Percentiles rank a stretch among this genome's conserved stretches.
Evolutionary conservation across 108 stramenopile genomes (phyloP).

Genomic region (Bacterosira constricta): DNA sequence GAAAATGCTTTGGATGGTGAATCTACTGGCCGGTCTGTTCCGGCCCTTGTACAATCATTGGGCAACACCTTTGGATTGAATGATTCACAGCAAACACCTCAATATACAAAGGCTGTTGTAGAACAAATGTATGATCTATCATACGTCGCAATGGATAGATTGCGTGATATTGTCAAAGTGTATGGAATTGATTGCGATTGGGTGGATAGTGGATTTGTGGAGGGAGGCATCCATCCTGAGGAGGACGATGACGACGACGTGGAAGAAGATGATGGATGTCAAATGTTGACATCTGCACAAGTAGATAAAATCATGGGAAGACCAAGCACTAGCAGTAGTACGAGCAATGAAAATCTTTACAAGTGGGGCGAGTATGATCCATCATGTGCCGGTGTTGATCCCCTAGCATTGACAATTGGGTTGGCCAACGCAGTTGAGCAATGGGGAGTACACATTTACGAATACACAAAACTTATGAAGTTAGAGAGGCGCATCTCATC

Average conservation of each 20-base stretch:
- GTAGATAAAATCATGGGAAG: conserved; percentile 39
- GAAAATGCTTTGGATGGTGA: conserved; percentile 17
- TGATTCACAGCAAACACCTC: conserved; percentile 1
- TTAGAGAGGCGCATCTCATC: conserved; percentile 5
- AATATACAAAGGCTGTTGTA: conserved; percentile 12
- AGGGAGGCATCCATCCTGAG: conserved; percentile 28
- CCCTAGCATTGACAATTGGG: conserved; percentile 30
- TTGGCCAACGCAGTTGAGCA: conserved; percentile 32
- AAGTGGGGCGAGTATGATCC: conserved; percentile 41
- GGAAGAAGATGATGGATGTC: conserved; percentile 13
- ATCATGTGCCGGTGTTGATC: conserved; percentile 32
- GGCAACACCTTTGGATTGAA: too few species aligned
- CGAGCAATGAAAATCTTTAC: conserved; percentile 7
- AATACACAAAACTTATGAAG: conserved; percentile 13
- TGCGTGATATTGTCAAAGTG: conserved; percentile 20
- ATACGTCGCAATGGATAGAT: conserved; percentile 26
- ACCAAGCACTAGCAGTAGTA: background rate
- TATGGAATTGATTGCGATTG: conserved; percentile 49
- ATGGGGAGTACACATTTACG: conserved; percentile 39
- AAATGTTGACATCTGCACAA: conserved; percentile 10
- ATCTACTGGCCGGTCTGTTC: too few species aligned
- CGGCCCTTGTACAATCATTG: too few species aligned
- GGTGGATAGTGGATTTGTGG: conserved; percentile 30
- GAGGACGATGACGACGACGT: conserved; percentile 1
- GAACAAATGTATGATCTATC: conserved; percentile 22